Base-by-base conservation (phyloP, 2,329 filamentous ascomycete genomes). In the Myrmaecium sp. region DNA sequence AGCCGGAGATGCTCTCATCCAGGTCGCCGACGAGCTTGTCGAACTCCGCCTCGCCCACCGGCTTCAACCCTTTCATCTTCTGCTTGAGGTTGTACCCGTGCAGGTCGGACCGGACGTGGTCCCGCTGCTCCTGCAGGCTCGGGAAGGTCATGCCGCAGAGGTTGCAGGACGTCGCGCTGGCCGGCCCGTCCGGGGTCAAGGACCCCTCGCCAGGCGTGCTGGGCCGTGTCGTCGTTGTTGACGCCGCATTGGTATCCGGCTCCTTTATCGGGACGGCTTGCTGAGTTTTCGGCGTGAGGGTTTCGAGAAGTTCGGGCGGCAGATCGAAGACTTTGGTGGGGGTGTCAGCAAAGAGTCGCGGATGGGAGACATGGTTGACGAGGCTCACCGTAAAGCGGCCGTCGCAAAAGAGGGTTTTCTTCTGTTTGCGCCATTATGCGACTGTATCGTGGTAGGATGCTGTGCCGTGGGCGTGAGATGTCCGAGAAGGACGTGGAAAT, bases 11-110 rank as follows among this genome's bases (percentile, higher is more conserved):
- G 42, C 79, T 89, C 58, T 98, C 86, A 39, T 94, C 80, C 17
- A 98, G 60, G 32, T 89, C 71, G 39, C 73, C 81, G 5, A 95
- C 64, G 5, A 94, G 63, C 46, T 75, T 80, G 47, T 89, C 80
- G 38, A 98, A 98, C 17, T 93, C 83, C 5, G 46, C 50, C 44
- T 98, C 89, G 2, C 70, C 69, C 2, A 94, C 75, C 0, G 79
- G 54, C 6, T 64, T 65, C 31, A 64, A 62, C 0, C 80, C 80
- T 24, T 81, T 72, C 30, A 93, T 57, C 57, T 81, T 92, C 47
- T 86, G 79, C 54, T 93, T 95, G 33, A 95, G 56, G 47, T 98
- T 98, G 56, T 94, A 98, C 36, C 76, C 69, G 50, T 98, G 89
- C 25, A 91, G 63, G 44, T 98, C 89, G 6, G 86, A 93, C 41